Evolutionary conservation across 768 basidiomycete species (phyloP), one percentile per base, ranked within the genome.

Genomic region (Phylloporus sp.): DNA sequence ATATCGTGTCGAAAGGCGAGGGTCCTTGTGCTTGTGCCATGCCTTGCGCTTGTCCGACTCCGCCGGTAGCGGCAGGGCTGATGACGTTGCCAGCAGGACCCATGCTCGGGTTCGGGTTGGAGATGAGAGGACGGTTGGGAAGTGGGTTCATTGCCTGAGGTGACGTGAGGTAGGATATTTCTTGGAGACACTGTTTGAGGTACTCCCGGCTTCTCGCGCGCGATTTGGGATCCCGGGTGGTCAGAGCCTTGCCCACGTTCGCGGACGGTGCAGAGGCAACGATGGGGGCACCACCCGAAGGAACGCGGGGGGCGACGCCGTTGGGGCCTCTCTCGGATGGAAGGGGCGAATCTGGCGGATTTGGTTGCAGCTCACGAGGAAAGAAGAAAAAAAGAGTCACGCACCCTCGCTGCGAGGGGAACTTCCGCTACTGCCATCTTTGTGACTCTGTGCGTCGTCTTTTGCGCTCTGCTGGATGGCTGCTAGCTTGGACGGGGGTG

Each of bases 151-250:
- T 86, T 6, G 96, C 94, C 65, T 96, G 90, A 1, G 92, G 85
- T 0, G 95, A 97, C 2, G 96, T 99, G 44, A 99, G 74, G 68
- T 99, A 99, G 11, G 90, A 90, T 55, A 99, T 89, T 75, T 99
- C 96, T 71, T 98, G 96, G 21, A 99, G 75, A 69, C 96, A 97
- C 84, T 99, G 95, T 69, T 98, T 99, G 57, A 99, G 78, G 66
- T 97, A 99, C 52, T 99, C 96, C 45, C 94, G 76, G 70, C 91
- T 94, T 48, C 91, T 78, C 34, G 94, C 92, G 59, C 95, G 79
- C 59, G 90, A 88, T 69, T 96, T 95, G n/a, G 92, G 92, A 69
- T 97, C 95, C 46, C 91, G 82, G 27, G 86, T 89, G 9, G 83
- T 81, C 20, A 78, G 84, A 32, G 81, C 86, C 62, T 82, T 92